Conservation (phyloP, 768 basidiomycete species). For the Vishniacozyma victoriae region DNA sequence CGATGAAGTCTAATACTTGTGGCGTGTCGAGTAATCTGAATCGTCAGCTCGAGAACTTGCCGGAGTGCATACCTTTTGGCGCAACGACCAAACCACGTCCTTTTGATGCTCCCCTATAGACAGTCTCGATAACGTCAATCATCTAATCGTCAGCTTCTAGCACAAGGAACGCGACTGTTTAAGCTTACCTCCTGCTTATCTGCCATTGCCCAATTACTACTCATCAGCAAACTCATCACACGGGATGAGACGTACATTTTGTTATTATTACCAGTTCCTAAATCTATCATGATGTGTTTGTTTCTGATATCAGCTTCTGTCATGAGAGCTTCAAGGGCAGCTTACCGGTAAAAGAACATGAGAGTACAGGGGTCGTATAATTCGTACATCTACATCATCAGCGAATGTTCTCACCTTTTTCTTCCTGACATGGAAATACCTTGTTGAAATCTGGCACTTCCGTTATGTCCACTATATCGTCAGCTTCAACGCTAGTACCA, state of each 20-base stretch:
- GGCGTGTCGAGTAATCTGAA: slow-evolving; percentile 73
- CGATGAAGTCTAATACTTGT: slow-evolving; percentile 58
- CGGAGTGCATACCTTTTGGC: slow-evolving; percentile 67
- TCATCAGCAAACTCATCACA: background rate
- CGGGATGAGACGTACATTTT: slow-evolving; percentile 68
- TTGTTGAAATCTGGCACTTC: slow-evolving; percentile 98
- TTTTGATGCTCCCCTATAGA: slow-evolving; percentile 94
- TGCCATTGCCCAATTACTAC: slow-evolving; percentile 97
- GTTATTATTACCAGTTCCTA: slow-evolving; percentile 99
- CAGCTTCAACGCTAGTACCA: background rate
- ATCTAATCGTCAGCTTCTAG: slow-evolving; percentile 58
- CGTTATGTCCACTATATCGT: slow-evolving; percentile 68
- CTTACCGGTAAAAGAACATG: slow-evolving; percentile 97
- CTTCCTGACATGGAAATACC: too few species aligned
- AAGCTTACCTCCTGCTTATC: slow-evolving; percentile 84
- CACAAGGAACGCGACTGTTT: background rate
- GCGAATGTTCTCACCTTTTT: too few species aligned
- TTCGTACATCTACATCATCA: slow-evolving; percentile 99
- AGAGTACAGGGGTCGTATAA: slow-evolving; percentile 92
- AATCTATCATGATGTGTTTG: slow-evolving; percentile 99
- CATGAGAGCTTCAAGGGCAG: slow-evolving; percentile 3
- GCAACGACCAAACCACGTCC: slow-evolving; percentile 96
- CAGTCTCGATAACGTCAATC: slow-evolving; percentile 96
- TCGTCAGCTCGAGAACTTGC: background rate
- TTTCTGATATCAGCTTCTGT: slow-evolving; percentile 55